These are phyloP conservation scores for Capsicum rhomboideum DNA, from an alignment of 257 asterid species.

Conservation along the genomic window DNA sequence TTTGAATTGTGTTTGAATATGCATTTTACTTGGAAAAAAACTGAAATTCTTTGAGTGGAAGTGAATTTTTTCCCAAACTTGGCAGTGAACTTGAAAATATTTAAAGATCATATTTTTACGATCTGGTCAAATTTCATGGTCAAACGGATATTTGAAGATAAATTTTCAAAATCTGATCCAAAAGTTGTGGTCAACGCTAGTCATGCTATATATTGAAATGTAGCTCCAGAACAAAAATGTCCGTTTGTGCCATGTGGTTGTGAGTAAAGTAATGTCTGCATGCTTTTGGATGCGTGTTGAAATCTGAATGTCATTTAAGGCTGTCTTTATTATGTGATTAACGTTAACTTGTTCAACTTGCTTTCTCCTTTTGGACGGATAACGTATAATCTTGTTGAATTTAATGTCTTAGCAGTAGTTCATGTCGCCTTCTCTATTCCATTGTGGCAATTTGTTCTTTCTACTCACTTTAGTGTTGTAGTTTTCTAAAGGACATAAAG, in stretches of 20 bases:
- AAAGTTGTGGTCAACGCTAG: too few species aligned
- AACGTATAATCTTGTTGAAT: background rate
- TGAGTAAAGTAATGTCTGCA: background rate
- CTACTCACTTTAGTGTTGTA: background rate
- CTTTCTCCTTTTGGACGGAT: background rate
- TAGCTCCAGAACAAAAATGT: background rate
- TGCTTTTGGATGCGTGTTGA: background rate
- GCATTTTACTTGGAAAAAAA: too few species aligned
- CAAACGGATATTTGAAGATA: too few species aligned
- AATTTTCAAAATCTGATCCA: too few species aligned
- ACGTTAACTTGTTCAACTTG: background rate
- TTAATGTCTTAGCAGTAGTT: background rate
- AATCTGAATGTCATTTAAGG: background rate
- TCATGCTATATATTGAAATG: background rate
- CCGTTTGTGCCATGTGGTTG: background rate
- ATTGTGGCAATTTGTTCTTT: background rate
- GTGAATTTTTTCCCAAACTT: too few species aligned
- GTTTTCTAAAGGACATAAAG: slow-evolving; percentile 37
- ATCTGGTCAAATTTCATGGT: too few species aligned
- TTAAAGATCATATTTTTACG: too few species aligned
- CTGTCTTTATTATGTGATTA: background rate
- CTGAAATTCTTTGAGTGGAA: too few species aligned
- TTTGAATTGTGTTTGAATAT: too few species aligned
- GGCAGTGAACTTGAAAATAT: too few species aligned
- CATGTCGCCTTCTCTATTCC: background rate